These are phyloP conservation scores for Recurvomyces mirabilis DNA, from an alignment of 495 filamentous ascomycete genomes.

Conservation along the genomic window DNA sequence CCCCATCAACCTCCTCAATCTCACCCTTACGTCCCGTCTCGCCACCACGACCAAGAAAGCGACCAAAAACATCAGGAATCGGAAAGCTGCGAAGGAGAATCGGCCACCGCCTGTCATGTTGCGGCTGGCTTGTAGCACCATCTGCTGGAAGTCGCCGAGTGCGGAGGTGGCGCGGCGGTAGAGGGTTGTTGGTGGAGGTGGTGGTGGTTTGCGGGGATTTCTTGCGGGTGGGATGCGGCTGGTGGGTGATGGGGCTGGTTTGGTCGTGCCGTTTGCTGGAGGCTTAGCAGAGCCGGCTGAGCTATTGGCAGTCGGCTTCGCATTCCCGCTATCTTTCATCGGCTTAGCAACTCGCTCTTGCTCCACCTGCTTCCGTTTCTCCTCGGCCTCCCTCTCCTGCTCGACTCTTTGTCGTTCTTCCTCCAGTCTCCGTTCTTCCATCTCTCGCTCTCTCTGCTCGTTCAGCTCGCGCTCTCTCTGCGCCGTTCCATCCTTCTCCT, in stretches of 20 bases:
- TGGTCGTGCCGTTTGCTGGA: conserved; percentile 1
- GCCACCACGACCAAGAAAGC: conserved; percentile 68
- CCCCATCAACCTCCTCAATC: conserved; percentile 53
- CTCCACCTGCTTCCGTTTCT: conserved; percentile 48
- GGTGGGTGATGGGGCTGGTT: conserved; percentile 3
- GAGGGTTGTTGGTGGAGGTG: conserved; percentile 8
- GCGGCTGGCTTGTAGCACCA: conserved; percentile 39
- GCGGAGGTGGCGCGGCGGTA: conserved; percentile 16
- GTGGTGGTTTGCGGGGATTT: conserved; percentile 30
- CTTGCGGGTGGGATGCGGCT: conserved; percentile 18
- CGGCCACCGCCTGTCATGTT: conserved; percentile 39
- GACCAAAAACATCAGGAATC: conserved; percentile 71
- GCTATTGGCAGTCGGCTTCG: conserved; percentile 12
- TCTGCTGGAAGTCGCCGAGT: conserved; percentile 11
- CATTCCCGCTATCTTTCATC: not conserved
- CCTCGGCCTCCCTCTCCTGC: conserved; percentile 46
- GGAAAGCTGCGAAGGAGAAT: conserved; percentile 63
- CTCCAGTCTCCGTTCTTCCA: conserved; percentile 44
- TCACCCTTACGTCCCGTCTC: conserved; percentile 61
- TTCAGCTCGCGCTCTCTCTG: conserved; percentile 49
- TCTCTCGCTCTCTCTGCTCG: conserved; percentile 51
- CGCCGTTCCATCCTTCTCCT: conserved; percentile 65
- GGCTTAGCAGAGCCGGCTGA: not conserved
- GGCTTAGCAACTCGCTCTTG: conserved; percentile 17
- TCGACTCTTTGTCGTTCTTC: conserved; percentile 50